Base-by-base conservation (phyloP, 2,329 filamentous ascomycete species). In the Fusarium drepaniforme region DNA sequence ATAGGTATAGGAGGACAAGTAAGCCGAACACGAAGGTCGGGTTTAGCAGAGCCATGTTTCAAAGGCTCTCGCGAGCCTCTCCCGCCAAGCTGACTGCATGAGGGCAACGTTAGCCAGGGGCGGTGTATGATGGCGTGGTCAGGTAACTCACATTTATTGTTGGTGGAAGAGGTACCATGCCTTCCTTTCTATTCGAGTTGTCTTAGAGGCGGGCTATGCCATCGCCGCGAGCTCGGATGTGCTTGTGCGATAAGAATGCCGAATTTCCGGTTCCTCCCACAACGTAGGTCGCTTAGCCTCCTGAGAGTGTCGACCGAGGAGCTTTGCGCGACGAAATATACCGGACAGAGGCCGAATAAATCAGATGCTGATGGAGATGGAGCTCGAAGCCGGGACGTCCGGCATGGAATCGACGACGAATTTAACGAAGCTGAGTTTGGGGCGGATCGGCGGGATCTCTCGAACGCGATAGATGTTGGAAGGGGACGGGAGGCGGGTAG, bases 11-110 rank as follows among this genome's bases (percentile, higher is more conserved):
- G 75, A 98, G 89, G 78, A 98, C 91, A 82, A 96, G 80, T 78
- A 97, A 88, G 82, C 96, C 96, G 80, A 97, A 91, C 75, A 98
- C 86, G 82, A 98, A 98, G 77, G 96, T 94, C 78, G 93, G 93
- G 80, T 89, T 91, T 77, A 92, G 85, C 78, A 92, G 88, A 80
- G 91, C 90, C 91, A 93, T 93, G 77, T 63, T 79, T 65, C 64
- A 64, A 73, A 72, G 74, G 75, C 77, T 69, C 73, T 58, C 63
- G 60, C 68, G 67, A 76, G 66, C 77, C 75, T 75, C 72, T 74
- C 75, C 75, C 73, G 63, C 78, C 77, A 78, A 76, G 67, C 66
- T 76, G 61, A 73, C 76, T 80, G 51, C 53, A 21, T 58, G 21
- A 23, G 58, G 44, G 42, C 60, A 56, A 68, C 68, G 71, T 79